Evolutionary conservation across 1,284 basidiomycete genomes (phyloP).

Genomic region (Cystobasidiaceae sp.): DNA sequence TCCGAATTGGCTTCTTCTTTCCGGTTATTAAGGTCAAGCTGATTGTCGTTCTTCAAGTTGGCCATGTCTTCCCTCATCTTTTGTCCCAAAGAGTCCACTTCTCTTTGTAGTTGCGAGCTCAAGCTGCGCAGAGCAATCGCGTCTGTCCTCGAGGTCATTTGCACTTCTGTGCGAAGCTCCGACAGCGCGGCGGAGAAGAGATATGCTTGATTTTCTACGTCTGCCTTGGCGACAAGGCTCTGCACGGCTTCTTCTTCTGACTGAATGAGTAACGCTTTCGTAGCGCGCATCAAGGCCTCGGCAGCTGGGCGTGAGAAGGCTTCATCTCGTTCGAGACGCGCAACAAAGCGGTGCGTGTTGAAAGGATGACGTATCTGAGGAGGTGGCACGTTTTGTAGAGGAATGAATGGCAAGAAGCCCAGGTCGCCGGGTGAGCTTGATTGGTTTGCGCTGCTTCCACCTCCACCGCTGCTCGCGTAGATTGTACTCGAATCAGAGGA

Average conservation of each 20-base stretch:
- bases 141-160: slow-evolving; percentile 77
- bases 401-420: slow-evolving; percentile 32
- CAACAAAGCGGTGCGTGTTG: slow-evolving; percentile 40
- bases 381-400: slow-evolving; percentile 23
- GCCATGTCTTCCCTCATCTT: slow-evolving; percentile 92
- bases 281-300: slow-evolving; percentile 70
- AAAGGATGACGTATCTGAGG: slow-evolving; percentile 39
- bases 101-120: slow-evolving; percentile 70
- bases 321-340: slow-evolving; percentile 29
- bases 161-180: slow-evolving; percentile 81
- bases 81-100: slow-evolving; percentile 78
- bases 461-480: background rate
- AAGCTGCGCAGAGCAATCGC: slow-evolving; percentile 70
- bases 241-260: slow-evolving; percentile 67
- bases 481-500: background rate
- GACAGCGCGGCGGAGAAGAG: slow-evolving; percentile 88
- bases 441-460: background rate
- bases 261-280: slow-evolving; percentile 69
- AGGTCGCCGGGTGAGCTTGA: background rate
- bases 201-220: slow-evolving; percentile 93
- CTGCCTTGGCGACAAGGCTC: slow-evolving; percentile 72
- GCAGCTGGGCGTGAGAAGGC: slow-evolving; percentile 31
- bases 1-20: slow-evolving; percentile 90
- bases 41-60: slow-evolving; percentile 81
- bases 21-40: slow-evolving; percentile 91